Evolutionary conservation across 208 protist genomes (phyloP).

Genomic region (Tritrichomonas musculus): DNA sequence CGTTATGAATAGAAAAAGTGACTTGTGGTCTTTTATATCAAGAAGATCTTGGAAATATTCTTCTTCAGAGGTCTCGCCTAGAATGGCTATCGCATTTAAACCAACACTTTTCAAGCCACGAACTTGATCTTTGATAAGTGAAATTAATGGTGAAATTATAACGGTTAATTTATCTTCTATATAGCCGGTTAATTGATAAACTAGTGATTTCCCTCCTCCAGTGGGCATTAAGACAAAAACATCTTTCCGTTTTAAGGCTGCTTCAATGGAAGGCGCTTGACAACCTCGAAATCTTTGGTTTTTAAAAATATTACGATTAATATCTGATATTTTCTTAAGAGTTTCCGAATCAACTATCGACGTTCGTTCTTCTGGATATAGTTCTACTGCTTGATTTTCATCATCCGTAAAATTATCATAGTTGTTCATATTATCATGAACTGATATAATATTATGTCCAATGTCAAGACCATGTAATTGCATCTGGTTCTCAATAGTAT

Average conservation of each 20-base stretch:
- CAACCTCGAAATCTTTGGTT: neutral
- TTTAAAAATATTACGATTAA: neutral
- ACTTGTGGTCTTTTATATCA: neutral
- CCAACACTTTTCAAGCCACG: neutral
- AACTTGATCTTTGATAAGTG: constrained; percentile 57
- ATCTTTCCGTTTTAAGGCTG: constrained; percentile 35
- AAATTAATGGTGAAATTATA: constrained; percentile 52
- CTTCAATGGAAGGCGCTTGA: neutral
- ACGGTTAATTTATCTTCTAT: constrained; percentile 34
- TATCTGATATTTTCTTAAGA: neutral
- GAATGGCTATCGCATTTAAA: neutral
- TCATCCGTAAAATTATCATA: neutral
- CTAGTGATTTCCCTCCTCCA: constrained; percentile 50
- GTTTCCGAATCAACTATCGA: neutral
- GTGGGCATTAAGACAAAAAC: constrained; percentile 48
- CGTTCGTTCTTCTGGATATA: neutral
- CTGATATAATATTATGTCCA: neutral
- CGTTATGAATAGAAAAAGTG: neutral
- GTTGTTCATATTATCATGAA: neutral
- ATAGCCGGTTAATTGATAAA: constrained; percentile 49
- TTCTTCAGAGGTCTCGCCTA: neutral
- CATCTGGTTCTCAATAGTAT: neutral
- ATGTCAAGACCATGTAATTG: neutral
- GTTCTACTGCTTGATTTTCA: neutral
- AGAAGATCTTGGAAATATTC: neutral